Evolutionary conservation across 208 protist genomes (phyloP).

Genomic region (Porcisia hertigi): DNA sequence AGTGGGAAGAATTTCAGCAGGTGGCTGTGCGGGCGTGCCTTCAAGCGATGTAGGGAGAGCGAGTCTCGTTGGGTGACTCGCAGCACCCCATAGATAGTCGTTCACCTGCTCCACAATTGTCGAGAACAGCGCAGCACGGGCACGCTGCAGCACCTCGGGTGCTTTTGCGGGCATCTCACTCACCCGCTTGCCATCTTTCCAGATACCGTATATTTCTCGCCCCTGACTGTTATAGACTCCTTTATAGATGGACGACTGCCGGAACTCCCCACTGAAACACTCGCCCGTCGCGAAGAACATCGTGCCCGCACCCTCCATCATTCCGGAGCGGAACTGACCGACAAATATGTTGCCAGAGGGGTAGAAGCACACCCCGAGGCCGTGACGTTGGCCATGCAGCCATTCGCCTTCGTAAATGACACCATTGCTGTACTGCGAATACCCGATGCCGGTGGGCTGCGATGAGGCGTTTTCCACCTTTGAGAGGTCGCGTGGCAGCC

Average conservation of each 20-base stretch:
- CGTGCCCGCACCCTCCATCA: conserved; percentile 59
- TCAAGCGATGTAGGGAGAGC: not conserved
- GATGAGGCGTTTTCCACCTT: conserved; percentile 11
- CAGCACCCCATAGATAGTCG: conserved; percentile 30
- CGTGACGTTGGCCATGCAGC: conserved; percentile 47
- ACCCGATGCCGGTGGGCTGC: conserved; percentile 25
- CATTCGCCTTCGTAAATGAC: conserved; percentile 63
- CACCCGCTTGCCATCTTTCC: conserved; percentile 38
- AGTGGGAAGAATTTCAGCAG: conserved; percentile 18
- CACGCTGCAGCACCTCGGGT: conserved; percentile 32
- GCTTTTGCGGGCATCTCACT: conserved; percentile 22
- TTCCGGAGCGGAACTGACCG: conserved; percentile 48
- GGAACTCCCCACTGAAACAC: conserved; percentile 57
- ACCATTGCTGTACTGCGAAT: conserved; percentile 39
- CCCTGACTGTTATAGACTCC: conserved; percentile 41
- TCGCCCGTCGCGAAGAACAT: conserved; percentile 60
- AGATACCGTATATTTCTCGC: conserved; percentile 38
- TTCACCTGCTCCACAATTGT: conserved; percentile 44
- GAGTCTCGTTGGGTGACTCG: conserved; percentile 12
- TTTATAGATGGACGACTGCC: conserved; percentile 35
- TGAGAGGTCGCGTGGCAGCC: conserved; percentile 14
- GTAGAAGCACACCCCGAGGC: conserved; percentile 61
- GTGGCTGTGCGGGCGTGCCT: conserved; percentile 5
- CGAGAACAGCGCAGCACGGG: conserved; percentile 43
- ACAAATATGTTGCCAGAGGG: conserved; percentile 66